phyloP scores from a whole-genome alignment of 169 alveolate genomes.

The Babesia bovis region DNA sequence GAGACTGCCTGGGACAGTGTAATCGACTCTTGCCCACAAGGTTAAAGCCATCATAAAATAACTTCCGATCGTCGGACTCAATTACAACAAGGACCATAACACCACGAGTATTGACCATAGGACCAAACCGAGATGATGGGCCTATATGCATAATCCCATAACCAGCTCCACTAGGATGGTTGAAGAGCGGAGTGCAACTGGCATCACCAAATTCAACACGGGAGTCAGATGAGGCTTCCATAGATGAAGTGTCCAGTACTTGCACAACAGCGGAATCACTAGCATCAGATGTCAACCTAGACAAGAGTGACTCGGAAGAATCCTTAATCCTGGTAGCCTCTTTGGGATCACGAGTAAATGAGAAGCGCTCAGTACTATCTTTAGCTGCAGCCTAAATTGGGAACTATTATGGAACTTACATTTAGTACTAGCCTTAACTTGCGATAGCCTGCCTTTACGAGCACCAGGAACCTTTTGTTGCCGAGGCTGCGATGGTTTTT shows the following conservation, averaged over 20 bases:
- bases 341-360: slow-evolving; percentile 23
- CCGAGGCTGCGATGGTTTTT: too few relatives aligned
- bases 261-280: slow-evolving; percentile 47
- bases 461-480: too few relatives aligned
- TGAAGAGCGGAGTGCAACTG: slow-evolving; percentile 35
- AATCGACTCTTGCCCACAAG: slow-evolving; percentile 16
- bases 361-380: slow-evolving; percentile 5
- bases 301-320: slow-evolving; percentile 38
- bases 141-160: slow-evolving; percentile 23
- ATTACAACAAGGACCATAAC: slow-evolving; percentile 48
- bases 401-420: background rate
- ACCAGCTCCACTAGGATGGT: slow-evolving; percentile 23
- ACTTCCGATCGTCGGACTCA: slow-evolving; percentile 26
- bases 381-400: background rate
- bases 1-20: slow-evolving; percentile 39
- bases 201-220: background rate
- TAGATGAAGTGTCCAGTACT: slow-evolving; percentile 32
- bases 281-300: slow-evolving; percentile 1
- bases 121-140: slow-evolving; percentile 56
- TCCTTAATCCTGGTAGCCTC: slow-evolving; percentile 30
- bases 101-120: slow-evolving; percentile 50
- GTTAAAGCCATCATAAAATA: slow-evolving; percentile 56
- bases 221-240: background rate
- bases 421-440: background rate
- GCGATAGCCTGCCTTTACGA: too few relatives aligned